Evolutionary conservation across 225 moss, liverwort and hornwort genomes (phyloP), one percentile per base, ranked within the genome.

Genomic region (Anthoceros angustus): DNA sequence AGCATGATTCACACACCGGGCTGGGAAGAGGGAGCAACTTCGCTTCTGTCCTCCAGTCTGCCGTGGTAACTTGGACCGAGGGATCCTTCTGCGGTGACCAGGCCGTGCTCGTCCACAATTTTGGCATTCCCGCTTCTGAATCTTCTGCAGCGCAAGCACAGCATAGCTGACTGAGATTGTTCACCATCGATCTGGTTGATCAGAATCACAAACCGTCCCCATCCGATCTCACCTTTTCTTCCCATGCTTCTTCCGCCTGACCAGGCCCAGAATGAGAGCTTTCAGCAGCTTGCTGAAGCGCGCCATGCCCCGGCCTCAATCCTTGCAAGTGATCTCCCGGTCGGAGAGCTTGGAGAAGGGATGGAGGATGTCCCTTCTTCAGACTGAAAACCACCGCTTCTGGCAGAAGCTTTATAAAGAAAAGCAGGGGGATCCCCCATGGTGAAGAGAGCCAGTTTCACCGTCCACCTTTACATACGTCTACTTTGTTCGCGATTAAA

Each of bases 41-140:
- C 55, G 23, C 5, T 55, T 23, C n/a, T 55, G 55, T 55, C 55
- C 55, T 55, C 55, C 14, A 55, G 23, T 4, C 23, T 55, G 18
- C 55, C 55, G 23, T 23, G 55, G 23, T 55, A 55, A 55, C 8
- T 55, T 18, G 55, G 55, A 55, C 55, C 55, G 7, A 55, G 23
- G 55, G n/a, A 55, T 55, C 55, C 55, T 18, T 9, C n/a, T 9
- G 55, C 55, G 14, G n/a, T 23, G 23, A 20, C 55, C 12, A 55
- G 23, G 23, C 16, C 55, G n/a, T 55, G 55, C 55, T 55, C 55
- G 23, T 55, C 55, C 55, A 55, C 55, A 20, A 55, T 55, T 55
- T 55, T 55, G 10, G 55, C 18, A 7, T 23, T 23, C 55, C 23
- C 23, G 8, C 55, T 23, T 55, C 55, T 9, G 7, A 23, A 55